These are phyloP conservation scores for Pistacia integerrima DNA, from an alignment of 345 rosid genomes.

Conservation along the genomic window DNA sequence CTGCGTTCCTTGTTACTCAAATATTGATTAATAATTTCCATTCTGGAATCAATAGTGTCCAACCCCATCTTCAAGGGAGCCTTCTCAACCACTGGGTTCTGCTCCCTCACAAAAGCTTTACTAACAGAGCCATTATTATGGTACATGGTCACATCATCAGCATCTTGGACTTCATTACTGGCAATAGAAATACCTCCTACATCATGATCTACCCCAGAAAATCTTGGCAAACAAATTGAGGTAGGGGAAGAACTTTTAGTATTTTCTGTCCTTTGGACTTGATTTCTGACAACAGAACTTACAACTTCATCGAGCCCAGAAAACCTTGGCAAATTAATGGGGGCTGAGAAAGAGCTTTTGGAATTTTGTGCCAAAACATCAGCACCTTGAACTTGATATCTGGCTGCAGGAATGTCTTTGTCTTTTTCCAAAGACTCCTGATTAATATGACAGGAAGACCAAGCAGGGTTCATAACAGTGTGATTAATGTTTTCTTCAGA, in stretches of 20 bases:
- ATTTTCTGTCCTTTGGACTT: constrained; percentile 27
- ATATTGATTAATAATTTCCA: constrained; percentile 20
- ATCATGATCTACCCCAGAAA: constrained; percentile 26
- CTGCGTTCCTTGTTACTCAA: constrained; percentile 28
- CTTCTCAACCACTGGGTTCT: constrained; percentile 37
- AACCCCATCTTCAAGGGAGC: constrained; percentile 23
- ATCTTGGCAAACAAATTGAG: constrained; percentile 26
- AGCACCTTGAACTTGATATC: constrained; percentile 32
- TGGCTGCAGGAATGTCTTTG: constrained; percentile 40
- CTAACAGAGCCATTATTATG: constrained; percentile 39
- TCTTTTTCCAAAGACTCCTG: constrained; percentile 36
- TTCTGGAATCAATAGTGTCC: constrained; percentile 26
- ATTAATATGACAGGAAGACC: constrained; percentile 29
- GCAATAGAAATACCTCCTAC: constrained; percentile 31
- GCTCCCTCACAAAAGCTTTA: constrained; percentile 44
- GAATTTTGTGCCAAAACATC: constrained; percentile 23
- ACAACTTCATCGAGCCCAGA: constrained; percentile 26
- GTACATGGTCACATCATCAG: constrained; percentile 35
- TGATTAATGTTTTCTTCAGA: constrained; percentile 24
- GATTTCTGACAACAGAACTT: constrained; percentile 35
- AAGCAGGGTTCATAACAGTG: constrained; percentile 18
- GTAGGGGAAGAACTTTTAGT: constrained; percentile 18
- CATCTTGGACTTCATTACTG: constrained; percentile 34
- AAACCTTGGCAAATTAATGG: constrained; percentile 25
- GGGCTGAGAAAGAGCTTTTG: constrained; percentile 16